Evolutionary conservation across 2,329 filamentous ascomycete species (phyloP), one percentile per base, ranked within the genome.

Genomic region (Penicillium brevicompactum): DNA sequence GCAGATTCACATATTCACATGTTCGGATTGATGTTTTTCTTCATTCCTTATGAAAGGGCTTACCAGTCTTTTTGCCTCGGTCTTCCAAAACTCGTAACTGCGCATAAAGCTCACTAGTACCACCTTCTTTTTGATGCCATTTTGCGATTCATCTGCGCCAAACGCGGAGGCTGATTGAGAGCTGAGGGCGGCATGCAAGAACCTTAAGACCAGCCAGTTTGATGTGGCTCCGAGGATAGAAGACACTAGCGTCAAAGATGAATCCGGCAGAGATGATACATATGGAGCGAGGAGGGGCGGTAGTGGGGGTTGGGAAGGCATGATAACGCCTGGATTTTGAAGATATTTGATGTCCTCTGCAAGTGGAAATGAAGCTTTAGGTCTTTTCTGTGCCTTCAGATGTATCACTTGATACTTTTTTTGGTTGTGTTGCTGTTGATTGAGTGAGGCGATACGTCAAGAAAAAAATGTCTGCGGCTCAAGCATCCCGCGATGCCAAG

Each of bases 51-150:
- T n/a, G 21, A 13, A 16, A 44, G 11, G 5, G 66, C 80, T 61
- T 75, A 90, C 88, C 67, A 91, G 73, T 72, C 87, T 87, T 50
- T 84, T 82, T 2, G 82, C 82, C 47, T 90, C 87, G 3, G 87
- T 84, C 59, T 79, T 86, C 91, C 92, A 97, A 69, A 96, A 95
- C 1, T 83, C 78, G 60, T 82, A 84, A 65, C 93, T 88, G 57
- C 90, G 83, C 74, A 96, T 77, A 74, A 94, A 96, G 76, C 90
- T 95, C 55, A 94, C 86, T 3, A 97, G 79, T 3, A 96, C 80
- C 1, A 97, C 82, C 47, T 78, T 81, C 24, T 72, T 74, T 42
- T 76, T 65, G 59, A 68, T 66, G 3, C 62, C 68, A 65, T 75
- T 67, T 30, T 68, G 53, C 38, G 49, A 31, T 11, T 61, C 66